Base-by-base conservation (phyloP, 805 yeast species). In the Wickerhamomyces chaumierensis region DNA sequence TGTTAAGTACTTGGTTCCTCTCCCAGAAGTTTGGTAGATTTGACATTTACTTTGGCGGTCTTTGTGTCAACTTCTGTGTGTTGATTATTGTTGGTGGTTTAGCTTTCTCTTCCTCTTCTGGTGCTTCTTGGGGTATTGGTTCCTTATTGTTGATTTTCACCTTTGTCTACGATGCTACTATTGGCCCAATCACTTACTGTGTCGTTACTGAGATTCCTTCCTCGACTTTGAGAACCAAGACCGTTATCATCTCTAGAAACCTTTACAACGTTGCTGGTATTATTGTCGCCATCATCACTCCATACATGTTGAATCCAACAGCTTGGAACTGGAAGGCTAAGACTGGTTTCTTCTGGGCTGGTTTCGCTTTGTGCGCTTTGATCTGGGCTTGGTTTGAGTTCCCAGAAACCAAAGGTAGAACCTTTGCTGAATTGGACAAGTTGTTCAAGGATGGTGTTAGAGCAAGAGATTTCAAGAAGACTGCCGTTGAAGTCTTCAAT, bases 371-470 rank as follows among this genome's bases (percentile, higher is more conserved):
- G 5, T 2, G 56, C 11, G 48, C 60, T 15, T 16, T 62, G 13
- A 40, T 60, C 29, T 71, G 71, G 69, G 51, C 56, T 27, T 72
- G 60, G 59, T 70, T 71, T 52, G 66, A 68, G 39, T 61, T 73
- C 44, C 81, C 82, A 11, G 82, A 75, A 53, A 70, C 78, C 14
- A 62, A 62, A 49, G 65, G 63, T 32, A 64, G 74, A 52, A 71
- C 78, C 0, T 73, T 58, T 48, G 78, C 74, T 36, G 81, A 75
- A 47, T 57, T 75, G 49, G 81, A 75, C 52, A 53, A 57, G 35
- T 57, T 75, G 58, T 75, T 73, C 54, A 56, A 46, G 35, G 48
- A 44, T 34, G 39, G 47, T 18, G 51, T 58, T 29, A 21, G 9
- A 9, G 23, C 63, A 5, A 52, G 64, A 49, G 42, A 60, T 31